Conservation (phyloP, 129 eudicot species). For the Flaveria brownii region DNA sequence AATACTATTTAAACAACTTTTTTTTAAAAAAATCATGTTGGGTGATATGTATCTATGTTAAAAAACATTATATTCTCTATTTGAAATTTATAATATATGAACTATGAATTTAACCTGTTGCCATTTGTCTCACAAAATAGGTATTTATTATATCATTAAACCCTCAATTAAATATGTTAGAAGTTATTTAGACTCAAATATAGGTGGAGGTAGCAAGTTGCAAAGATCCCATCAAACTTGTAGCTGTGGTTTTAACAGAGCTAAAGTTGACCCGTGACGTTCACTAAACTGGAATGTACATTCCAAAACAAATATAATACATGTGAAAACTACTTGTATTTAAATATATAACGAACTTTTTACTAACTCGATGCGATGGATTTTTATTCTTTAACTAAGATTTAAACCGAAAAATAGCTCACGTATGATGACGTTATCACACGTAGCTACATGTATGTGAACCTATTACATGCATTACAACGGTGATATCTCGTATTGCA, state of each 20-base stretch:
- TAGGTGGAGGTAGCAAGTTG: not conserved
- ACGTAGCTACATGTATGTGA: too few species aligned
- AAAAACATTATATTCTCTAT: too few species aligned
- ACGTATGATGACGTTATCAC: too few species aligned
- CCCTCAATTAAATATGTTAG: not conserved
- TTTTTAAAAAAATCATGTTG: too few species aligned
- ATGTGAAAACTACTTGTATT: not conserved
- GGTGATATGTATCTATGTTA: not conserved
- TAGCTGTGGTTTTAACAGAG: constrained; percentile 2
- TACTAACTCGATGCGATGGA: too few species aligned
- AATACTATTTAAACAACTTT: too few species aligned
- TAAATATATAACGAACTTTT: too few species aligned
- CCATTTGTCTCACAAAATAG: not conserved
- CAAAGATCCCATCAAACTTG: constrained; percentile 21
- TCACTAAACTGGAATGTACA: not conserved
- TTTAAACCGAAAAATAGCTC: too few species aligned
- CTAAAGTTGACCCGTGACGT: constrained; percentile 22
- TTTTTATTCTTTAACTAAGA: too few species aligned
- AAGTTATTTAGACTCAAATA: not conserved
- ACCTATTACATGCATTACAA: too few species aligned
- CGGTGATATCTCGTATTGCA: too few species aligned
- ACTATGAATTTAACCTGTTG: not conserved
- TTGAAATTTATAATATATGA: not conserved
- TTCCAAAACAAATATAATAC: not conserved
- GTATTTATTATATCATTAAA: not conserved